Evolutionary conservation across 257 asterid species (phyloP), one percentile per base, ranked within the genome.

Genomic region (Nicotiana tomentosiformis): DNA sequence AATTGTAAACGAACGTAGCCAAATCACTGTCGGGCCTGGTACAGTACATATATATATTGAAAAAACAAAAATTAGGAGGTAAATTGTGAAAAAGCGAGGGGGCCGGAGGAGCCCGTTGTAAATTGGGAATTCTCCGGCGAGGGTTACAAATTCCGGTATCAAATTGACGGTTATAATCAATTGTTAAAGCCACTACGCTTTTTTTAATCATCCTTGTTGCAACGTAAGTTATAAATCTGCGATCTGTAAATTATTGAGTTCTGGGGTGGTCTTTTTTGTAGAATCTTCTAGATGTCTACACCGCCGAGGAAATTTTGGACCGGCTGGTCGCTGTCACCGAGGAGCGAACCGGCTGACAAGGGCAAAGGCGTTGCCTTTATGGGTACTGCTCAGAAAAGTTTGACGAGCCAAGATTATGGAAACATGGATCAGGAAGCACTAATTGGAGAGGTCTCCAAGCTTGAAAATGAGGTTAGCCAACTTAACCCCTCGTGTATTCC

Each of bases 401-500:
- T 77, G 77, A 46, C 30, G 37, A 77, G 82, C 64, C 93, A 80
- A 61, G 88, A 84, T 35, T 90, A 84, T 70, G 89, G 88, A 79
- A 9, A 68, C 56, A 30, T 92, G 94, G 95, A 89, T 88, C 88
- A 85, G 18, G 96, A 87, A 56, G 84, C 92, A 68, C 82, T 93
- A 68, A 83, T 84, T 35, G 90, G 86, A 80, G 90, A 90, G 91
- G 84, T 89, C 15, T 79, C 89, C 35, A 88, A 89, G 87, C 95
- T 91, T 82, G 94, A 96, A 84, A 92, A 86, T 64, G 98, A 96
- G 95, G 99, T 96, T 20, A 66, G 90, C 74, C 26, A 56, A 62
- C 57, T 26, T 32, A 61, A 62, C 14, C 51, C 15, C 53, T 26
- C 3, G 18, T 15, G 5, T 65, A 55, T 23, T 39, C 18, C 49